Percentiles rank a stretch among this genome's conserved stretches.
These are phyloP conservation scores for Penicillium waksmanii DNA, from an alignment of 495 filamentous ascomycete genomes.

Conservation along the genomic window DNA sequence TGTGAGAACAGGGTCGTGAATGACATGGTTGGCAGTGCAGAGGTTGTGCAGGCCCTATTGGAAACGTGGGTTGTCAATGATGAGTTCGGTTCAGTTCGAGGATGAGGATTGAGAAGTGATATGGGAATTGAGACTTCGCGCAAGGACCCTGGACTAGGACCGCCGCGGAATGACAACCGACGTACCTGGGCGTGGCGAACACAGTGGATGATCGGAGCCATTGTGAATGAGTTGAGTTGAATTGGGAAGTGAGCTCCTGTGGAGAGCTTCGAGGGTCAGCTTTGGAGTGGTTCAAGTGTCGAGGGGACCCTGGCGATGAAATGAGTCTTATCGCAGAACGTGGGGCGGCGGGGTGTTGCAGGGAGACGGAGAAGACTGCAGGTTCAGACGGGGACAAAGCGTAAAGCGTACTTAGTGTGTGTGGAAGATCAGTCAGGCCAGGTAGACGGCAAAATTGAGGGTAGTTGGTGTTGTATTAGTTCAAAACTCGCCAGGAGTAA, in stretches of 20 bases:
- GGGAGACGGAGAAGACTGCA: neutral
- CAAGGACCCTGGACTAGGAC: conserved; percentile 2
- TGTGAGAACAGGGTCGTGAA: conserved; percentile 81
- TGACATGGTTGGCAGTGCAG: conserved; percentile 64
- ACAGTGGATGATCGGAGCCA: conserved; percentile 53
- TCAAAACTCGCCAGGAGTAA: neutral
- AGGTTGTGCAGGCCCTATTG: conserved; percentile 84
- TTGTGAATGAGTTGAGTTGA: conserved; percentile 13
- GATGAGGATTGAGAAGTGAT: neutral
- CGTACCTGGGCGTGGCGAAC: conserved; percentile 58
- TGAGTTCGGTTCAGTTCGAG: conserved; percentile 7
- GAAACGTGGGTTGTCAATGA: too few relatives aligned
- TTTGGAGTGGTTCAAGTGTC: conserved; percentile 10
- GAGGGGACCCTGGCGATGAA: conserved; percentile 11
- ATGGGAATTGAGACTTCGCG: neutral
- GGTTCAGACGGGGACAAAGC: neutral
- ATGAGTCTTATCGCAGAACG: conserved; percentile 27
- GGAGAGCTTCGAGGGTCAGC: conserved; percentile 1
- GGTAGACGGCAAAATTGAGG: too few relatives aligned
- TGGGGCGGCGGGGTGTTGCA: conserved; percentile 24
- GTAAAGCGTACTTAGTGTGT: neutral
- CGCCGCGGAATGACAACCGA: conserved; percentile 1
- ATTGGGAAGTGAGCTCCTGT: neutral
- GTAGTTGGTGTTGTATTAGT: too few relatives aligned
- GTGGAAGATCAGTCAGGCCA: too few relatives aligned